Evolutionary conservation across 345 rosid genomes (phyloP).

Genomic region (Ceriops zippeliana): DNA sequence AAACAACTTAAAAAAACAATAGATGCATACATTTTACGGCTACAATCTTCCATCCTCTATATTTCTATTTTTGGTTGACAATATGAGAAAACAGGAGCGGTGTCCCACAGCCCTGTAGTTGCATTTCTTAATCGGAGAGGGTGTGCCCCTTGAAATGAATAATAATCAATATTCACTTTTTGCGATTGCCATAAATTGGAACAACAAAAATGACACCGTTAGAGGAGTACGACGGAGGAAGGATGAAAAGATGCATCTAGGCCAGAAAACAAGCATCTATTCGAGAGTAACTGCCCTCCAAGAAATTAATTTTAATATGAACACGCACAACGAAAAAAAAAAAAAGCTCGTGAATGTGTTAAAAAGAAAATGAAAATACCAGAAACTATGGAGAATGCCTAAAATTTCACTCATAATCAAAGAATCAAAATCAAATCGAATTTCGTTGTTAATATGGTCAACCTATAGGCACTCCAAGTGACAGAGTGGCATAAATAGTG

Average conservation of each 20-base stretch:
- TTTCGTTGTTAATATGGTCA: not conserved
- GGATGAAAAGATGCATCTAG: conserved; percentile 18
- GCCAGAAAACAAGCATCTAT: conserved; percentile 26
- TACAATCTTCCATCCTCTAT: too few species aligned
- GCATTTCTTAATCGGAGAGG: too few species aligned
- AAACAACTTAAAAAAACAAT: too few species aligned
- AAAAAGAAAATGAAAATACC: conserved; percentile 22
- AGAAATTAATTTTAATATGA: conserved; percentile 21
- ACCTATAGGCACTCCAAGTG: not conserved
- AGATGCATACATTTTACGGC: too few species aligned
- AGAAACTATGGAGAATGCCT: conserved; percentile 5
- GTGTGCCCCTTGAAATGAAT: not conserved
- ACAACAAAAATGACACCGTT: conserved; percentile 14
- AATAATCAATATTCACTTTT: not conserved
- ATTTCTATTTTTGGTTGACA: too few species aligned
- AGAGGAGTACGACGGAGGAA: not conserved
- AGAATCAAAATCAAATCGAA: conserved; percentile 14
- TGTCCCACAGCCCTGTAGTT: too few species aligned
- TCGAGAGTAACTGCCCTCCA: conserved; percentile 27
- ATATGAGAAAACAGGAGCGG: too few species aligned
- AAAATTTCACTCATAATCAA: conserved; percentile 29
- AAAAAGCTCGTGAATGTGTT: conserved; percentile 23
- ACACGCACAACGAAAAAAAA: not conserved
- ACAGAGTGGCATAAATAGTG: not conserved
- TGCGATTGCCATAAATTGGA: conserved; percentile 6